These are phyloP conservation scores for Calonectria fujianensis DNA, from an alignment of 2,329 filamentous ascomycete species.

Conservation along the genomic window DNA sequence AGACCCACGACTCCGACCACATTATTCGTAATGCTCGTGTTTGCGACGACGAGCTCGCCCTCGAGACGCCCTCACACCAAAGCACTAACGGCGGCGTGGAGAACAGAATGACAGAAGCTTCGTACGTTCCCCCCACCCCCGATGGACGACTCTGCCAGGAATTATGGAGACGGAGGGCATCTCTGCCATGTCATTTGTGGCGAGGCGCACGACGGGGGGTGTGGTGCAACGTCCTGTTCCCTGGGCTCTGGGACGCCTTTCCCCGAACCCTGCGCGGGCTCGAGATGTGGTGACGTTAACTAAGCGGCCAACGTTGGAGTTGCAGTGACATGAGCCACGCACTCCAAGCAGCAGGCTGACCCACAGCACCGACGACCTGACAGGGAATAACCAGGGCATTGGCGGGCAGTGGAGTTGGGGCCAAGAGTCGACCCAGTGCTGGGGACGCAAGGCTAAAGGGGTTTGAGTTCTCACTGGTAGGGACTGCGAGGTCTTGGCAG, in stretches of 20 bases:
- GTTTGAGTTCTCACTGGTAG: constrained; percentile 28
- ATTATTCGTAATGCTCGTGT: constrained; percentile 16
- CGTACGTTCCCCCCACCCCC: constrained; percentile 24
- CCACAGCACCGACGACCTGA: constrained; percentile 5
- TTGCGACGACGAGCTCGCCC: constrained; percentile 1
- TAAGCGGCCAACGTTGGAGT: constrained; percentile 30
- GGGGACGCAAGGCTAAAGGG: constrained; percentile 33
- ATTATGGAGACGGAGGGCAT: constrained; percentile 27
- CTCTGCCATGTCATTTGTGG: constrained; percentile 24
- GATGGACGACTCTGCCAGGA: constrained; percentile 12
- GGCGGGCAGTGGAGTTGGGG: constrained; percentile 11
- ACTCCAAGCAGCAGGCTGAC: constrained; percentile 18
- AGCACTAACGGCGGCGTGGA: neutral
- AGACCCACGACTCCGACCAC: constrained; percentile 9
- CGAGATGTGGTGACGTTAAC: constrained; percentile 30
- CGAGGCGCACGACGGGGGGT: neutral
- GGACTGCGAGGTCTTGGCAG: neutral
- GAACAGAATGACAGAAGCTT: constrained; percentile 25
- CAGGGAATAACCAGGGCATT: constrained; percentile 13
- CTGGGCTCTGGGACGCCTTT: constrained; percentile 11
- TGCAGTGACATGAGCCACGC: constrained; percentile 41
- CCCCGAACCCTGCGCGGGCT: neutral
- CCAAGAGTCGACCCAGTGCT: neutral
- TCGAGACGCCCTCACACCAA: neutral
- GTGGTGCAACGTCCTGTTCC: neutral